Evolutionary conservation across 768 basidiomycete species (phyloP).

Genomic region (Postia placenta): DNA sequence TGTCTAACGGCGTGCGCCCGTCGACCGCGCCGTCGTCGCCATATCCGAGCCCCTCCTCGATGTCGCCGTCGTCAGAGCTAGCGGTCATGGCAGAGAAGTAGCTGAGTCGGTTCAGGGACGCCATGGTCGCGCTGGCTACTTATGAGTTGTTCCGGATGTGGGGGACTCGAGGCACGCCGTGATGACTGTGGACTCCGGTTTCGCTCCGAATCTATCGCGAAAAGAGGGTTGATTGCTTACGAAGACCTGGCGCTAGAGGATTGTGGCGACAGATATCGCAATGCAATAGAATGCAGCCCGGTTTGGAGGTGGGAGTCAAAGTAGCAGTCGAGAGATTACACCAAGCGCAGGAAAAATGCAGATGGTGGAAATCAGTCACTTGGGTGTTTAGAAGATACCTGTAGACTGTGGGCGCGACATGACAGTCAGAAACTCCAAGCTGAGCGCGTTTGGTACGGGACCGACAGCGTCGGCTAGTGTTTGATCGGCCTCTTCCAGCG

Average conservation of each 20-base stretch:
- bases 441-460: background rate
- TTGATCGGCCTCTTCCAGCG: background rate
- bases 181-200: background rate
- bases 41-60: constrained; percentile 14
- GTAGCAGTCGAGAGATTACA: too few species aligned
- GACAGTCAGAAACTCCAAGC: too few species aligned
- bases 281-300: too few species aligned
- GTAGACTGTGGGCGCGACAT: too few species aligned
- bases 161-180: background rate
- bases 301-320: too few species aligned
- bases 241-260: background rate
- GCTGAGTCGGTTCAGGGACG: constrained; percentile 34
- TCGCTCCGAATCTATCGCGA: background rate
- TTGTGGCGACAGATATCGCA: background rate
- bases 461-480: background rate
- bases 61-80: constrained; percentile 10
- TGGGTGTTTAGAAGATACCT: too few species aligned
- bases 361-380: too few species aligned
- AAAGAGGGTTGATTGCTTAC: background rate
- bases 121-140: constrained; percentile 4
- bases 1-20: constrained; percentile 53
- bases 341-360: too few species aligned
- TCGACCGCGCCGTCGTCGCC: constrained; percentile 23
- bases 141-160: background rate
- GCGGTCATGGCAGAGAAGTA: constrained; percentile 26